phyloP scores from a whole-genome alignment of 768 basidiomycete genomes.

The Dioszegia aurantiaca region DNA sequence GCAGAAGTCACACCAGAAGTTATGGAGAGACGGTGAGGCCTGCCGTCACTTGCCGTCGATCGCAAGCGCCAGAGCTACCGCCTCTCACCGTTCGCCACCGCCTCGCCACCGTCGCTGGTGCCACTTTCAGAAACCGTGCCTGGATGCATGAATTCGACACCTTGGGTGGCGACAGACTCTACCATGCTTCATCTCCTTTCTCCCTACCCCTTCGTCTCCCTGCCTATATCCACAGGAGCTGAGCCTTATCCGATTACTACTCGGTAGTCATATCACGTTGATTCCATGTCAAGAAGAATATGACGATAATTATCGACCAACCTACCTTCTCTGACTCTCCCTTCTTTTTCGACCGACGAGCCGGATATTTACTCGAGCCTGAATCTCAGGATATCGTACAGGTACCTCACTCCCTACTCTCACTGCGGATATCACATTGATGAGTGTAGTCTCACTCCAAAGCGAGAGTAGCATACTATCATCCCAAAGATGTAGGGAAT shows the following conservation, averaged over 20 bases:
- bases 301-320: slow-evolving; percentile 20
- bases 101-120: background rate
- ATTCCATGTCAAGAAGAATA: slow-evolving; percentile 7
- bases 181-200: slow-evolving; percentile 1
- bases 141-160: slow-evolving; percentile 12
- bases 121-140: slow-evolving; percentile 9
- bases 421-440: background rate
- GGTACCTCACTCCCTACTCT: slow-evolving; percentile 32
- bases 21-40: no score
- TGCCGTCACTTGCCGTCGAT: no score
- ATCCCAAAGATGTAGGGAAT: slow-evolving; percentile 86
- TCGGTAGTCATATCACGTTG: no score
- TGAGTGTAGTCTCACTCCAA: slow-evolving; percentile 67
- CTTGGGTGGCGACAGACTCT: slow-evolving; percentile 17
- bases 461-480: slow-evolving; percentile 93
- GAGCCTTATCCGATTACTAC: background rate
- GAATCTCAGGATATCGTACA: slow-evolving; percentile 40
- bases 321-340: slow-evolving; percentile 52
- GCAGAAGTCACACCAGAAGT: no score
- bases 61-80: no score
- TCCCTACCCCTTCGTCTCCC: background rate
- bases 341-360: slow-evolving; percentile 50
- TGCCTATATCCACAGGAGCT: background rate
- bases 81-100: no score
- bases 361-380: slow-evolving; percentile 34